Evolutionary conservation across 179 eudicot species (phyloP).

Genomic region (Monotropa hypopitys): DNA sequence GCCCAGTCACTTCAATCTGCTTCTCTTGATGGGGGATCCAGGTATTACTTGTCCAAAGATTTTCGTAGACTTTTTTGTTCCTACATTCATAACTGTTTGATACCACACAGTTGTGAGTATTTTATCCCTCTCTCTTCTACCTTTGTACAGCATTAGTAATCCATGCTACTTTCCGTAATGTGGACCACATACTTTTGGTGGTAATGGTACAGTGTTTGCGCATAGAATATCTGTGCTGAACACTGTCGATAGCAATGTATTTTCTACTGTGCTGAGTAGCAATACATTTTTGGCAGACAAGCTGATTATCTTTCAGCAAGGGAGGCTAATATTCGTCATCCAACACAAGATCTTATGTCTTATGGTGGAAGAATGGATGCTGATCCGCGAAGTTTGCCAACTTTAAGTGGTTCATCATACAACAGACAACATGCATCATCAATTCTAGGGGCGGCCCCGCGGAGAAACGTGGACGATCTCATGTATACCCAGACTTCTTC

Average conservation of each 20-base stretch:
- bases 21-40: conserved; percentile 59
- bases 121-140: neutral
- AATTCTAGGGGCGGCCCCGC: conserved; percentile 87
- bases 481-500: conserved; percentile 53
- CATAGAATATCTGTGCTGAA: conserved; percentile 9
- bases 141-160: neutral
- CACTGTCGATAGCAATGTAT: conserved; percentile 15
- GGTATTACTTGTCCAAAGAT: conserved; percentile 31
- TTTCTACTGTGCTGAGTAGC: conserved; percentile 56
- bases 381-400: conserved; percentile 47
- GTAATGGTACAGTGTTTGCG: neutral
- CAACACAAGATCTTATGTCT: conserved; percentile 51
- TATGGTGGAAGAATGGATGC: conserved; percentile 72
- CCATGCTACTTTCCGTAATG: conserved; percentile 4
- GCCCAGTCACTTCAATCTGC: conserved; percentile 64
- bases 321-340: conserved; percentile 47
- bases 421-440: conserved; percentile 68
- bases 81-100: neutral
- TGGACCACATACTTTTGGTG: neutral
- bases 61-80: neutral
- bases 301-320: conserved; percentile 85
- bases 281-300: conserved; percentile 92
- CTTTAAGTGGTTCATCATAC: conserved; percentile 43
- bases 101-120: conserved; percentile 1
- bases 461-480: conserved; percentile 54